These are phyloP conservation scores for Phytophthora pini DNA, from an alignment of 352 stramenopile genomes.

Conservation along the genomic window DNA sequence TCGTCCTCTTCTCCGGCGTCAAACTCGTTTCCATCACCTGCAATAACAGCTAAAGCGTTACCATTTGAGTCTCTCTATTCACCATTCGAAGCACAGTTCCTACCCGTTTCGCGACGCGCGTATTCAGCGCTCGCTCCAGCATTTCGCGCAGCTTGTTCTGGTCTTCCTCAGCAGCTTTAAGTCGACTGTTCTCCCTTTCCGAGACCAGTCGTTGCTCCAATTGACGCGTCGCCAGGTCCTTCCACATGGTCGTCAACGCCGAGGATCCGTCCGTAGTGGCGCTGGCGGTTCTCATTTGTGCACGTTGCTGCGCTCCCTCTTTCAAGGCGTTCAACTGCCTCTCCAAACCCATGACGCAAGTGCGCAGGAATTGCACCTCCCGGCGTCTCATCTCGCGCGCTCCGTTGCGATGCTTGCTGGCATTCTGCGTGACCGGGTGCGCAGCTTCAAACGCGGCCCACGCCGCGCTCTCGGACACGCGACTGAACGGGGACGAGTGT, in stretches of 20 bases:
- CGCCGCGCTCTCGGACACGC: slow-evolving; percentile 8
- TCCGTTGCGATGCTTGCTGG: slow-evolving; percentile 43
- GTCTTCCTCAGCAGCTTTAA: slow-evolving; percentile 37
- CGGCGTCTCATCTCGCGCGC: slow-evolving; percentile 38
- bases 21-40: slow-evolving; percentile 37
- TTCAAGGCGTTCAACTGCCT: slow-evolving; percentile 22
- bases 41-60: not conserved
- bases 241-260: slow-evolving; percentile 30
- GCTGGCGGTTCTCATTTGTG: not conserved
- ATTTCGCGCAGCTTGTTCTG: slow-evolving; percentile 39
- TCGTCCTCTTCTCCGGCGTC: slow-evolving; percentile 31
- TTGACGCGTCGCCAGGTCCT: slow-evolving; percentile 36
- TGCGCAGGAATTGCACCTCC: slow-evolving; percentile 37
- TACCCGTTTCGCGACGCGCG: slow-evolving; percentile 35
- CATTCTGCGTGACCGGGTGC: slow-evolving; percentile 14
- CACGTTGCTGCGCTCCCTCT: slow-evolving; percentile 17
- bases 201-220: slow-evolving; percentile 38
- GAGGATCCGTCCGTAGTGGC: not conserved
- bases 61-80: not conserved
- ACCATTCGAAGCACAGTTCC: not conserved
- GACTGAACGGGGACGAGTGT: not conserved
- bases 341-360: slow-evolving; percentile 24
- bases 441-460: slow-evolving; percentile 31
- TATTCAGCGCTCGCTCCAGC: slow-evolving; percentile 43
- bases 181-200: slow-evolving; percentile 39